A percentile compares a stretch with the other conserved stretches of the same genome.
These are phyloP conservation scores for Akanthomyces muscarius DNA, from an alignment of 2,329 filamentous ascomycete species.

Conservation along the genomic window DNA sequence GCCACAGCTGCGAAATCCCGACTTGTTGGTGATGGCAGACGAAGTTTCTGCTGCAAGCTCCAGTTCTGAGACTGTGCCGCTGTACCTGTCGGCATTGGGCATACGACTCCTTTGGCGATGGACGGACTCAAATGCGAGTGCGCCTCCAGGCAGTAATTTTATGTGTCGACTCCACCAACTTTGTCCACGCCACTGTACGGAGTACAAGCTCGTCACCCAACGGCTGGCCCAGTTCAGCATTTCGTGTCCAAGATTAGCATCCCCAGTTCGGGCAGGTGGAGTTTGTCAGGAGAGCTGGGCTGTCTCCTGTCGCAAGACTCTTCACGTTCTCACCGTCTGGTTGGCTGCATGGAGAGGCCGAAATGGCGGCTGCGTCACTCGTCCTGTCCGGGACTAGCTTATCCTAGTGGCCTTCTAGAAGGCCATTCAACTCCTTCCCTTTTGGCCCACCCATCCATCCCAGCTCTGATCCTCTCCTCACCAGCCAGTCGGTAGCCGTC, in stretches of 20 bases:
- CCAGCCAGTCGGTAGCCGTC: slow-evolving; percentile 1
- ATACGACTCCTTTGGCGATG: not conserved
- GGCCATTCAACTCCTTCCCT: slow-evolving; percentile 21
- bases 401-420: slow-evolving; percentile 35
- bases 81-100: not conserved
- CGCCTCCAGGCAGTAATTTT: not conserved
- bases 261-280: not conserved
- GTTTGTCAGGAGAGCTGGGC: not conserved
- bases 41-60: not conserved
- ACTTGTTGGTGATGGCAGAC: not conserved
- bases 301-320: slow-evolving; percentile 11
- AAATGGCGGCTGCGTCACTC: slow-evolving; percentile 25
- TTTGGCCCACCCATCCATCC: slow-evolving; percentile 15
- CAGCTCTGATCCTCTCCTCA: not conserved
- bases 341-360: slow-evolving; percentile 27
- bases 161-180: not conserved
- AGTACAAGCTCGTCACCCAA: not conserved
- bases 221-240: slow-evolving; percentile 1
- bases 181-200: not conserved
- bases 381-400: slow-evolving; percentile 28
- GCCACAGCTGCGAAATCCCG: not conserved
- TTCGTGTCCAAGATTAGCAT: slow-evolving; percentile 3
- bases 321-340: slow-evolving; percentile 21
- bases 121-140: not conserved
- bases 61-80: not conserved